Evolutionary conservation across 1,284 basidiomycete species (phyloP).

Genomic region (Tilletia walkeri): DNA sequence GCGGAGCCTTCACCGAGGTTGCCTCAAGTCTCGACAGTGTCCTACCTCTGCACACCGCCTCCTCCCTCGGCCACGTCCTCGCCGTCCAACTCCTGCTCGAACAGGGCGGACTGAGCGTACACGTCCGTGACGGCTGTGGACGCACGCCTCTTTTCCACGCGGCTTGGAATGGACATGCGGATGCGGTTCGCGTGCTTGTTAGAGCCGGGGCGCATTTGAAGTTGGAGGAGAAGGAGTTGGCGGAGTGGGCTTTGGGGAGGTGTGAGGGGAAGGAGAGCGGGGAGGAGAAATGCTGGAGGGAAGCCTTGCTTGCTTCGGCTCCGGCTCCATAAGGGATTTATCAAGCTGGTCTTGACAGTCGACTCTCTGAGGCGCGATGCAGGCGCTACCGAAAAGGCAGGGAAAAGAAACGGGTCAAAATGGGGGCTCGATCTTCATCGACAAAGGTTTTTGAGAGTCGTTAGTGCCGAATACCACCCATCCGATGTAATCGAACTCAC

Average conservation of each 20-base stretch:
- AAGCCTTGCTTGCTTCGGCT: neutral
- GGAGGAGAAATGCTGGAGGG: neutral
- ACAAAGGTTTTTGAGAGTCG: too few species aligned
- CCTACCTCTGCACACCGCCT: constrained; percentile 77
- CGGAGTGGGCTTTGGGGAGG: constrained; percentile 17
- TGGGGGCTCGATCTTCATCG: too few species aligned
- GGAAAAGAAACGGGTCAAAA: too few species aligned
- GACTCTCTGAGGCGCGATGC: too few species aligned
- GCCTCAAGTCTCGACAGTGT: constrained; percentile 30
- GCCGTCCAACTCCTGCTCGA: constrained; percentile 66
- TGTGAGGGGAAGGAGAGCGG: neutral
- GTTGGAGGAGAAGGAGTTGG: constrained; percentile 35
- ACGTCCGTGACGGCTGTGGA: constrained; percentile 68
- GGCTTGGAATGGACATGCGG: constrained; percentile 36
- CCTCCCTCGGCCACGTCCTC: constrained; percentile 66
- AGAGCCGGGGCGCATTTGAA: constrained; percentile 52
- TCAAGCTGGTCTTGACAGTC: too few species aligned
- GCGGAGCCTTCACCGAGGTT: too few species aligned
- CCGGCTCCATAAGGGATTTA: neutral
- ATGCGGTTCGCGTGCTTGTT: constrained; percentile 37
- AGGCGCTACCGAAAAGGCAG: too few species aligned
- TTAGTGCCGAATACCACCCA: too few species aligned
- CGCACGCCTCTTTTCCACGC: constrained; percentile 68
- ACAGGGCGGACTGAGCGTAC: constrained; percentile 78
- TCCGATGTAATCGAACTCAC: too few species aligned